These are phyloP conservation scores for Firmiana major DNA, from an alignment of 345 rosid species.

Conservation along the genomic window DNA sequence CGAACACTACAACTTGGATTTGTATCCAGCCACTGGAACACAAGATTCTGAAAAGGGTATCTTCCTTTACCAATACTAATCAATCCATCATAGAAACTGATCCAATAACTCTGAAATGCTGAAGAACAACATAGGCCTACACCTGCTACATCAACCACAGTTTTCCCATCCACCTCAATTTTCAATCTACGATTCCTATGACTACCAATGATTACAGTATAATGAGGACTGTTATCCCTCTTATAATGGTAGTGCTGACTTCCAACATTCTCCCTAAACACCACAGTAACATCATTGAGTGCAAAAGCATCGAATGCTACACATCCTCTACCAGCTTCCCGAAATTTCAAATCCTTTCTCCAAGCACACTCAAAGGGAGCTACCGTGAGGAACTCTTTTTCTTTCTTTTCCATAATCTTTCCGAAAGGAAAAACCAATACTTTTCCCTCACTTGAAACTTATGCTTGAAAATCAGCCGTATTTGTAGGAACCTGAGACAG, in stretches of 20 bases:
- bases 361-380: constrained; percentile 99
- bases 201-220: constrained; percentile 93
- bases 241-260: constrained; percentile 90
- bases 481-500: constrained; percentile 14
- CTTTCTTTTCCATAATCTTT: constrained; percentile 47
- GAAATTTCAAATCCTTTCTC: constrained; percentile 86
- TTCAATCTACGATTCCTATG: constrained; percentile 81
- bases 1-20: constrained; percentile 75
- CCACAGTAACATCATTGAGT: constrained; percentile 89
- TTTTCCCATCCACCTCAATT: constrained; percentile 84
- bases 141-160: constrained; percentile 79
- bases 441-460: constrained; percentile 15
- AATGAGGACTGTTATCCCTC: constrained; percentile 90
- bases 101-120: constrained; percentile 90
- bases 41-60: constrained; percentile 93
- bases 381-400: constrained; percentile 75
- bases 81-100: constrained; percentile 86
- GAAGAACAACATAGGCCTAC: constrained; percentile 74
- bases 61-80: constrained; percentile 85
- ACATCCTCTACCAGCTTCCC: constrained; percentile 93
- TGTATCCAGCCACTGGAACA: constrained; percentile 84
- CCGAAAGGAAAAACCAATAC: neutral
- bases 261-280: constrained; percentile 90
- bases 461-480: constrained; percentile 25
- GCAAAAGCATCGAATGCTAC: constrained; percentile 96